Base-by-base conservation (phyloP, 495 filamentous ascomycete genomes). In the Aspergillus steynii region DNA sequence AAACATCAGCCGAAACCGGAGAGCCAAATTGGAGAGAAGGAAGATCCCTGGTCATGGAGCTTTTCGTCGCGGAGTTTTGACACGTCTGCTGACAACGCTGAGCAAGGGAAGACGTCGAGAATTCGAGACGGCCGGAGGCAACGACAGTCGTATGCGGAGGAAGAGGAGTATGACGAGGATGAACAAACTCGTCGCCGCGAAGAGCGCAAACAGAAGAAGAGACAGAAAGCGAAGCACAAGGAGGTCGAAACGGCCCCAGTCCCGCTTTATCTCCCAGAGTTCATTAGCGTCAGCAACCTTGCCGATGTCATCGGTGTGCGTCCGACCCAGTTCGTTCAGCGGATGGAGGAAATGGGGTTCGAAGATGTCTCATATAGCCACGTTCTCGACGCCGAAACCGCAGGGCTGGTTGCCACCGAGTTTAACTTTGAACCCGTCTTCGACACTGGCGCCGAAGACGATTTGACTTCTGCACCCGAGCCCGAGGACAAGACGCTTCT, bases 351-450 rank as follows among this genome's bases (percentile, higher is more conserved):
- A 1, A 80, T 79, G 67, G 96, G 96, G 0, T 99, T 97, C 66
- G 90, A 94, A 62, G 87, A 91, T 42, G 85, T 92, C 12, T 83
- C 80, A 37, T 80, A 89, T 58, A 91, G 90, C 58, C 90, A 93
- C 66, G 83, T 99, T 34, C 80, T 99, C 61, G 91, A 95, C 59
- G 86, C 90, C 12, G 96, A 99, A 73, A 93, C 88, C 59, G 92
- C 95, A 15, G 93, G 91, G 5, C 78, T 98, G 65, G 88, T 99
- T 63, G 95, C 92, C 20, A 85, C 89, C 67, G 96, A 99, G 71
- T 97, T 92, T 71, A 92, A 93, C 52, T 98, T 88, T 68, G 94
- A 98, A 64, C 90, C 96, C 8, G 88, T 91, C 26, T 85, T 93
- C n/a, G 90, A 95, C 37, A 72, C 72, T 2, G 84, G 81, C 26